A percentile compares a stretch with the other conserved stretches of the same genome.
Evolutionary conservation across 177 flowering plant species (phyloP).

Genomic region (Vitis hybrid): DNA sequence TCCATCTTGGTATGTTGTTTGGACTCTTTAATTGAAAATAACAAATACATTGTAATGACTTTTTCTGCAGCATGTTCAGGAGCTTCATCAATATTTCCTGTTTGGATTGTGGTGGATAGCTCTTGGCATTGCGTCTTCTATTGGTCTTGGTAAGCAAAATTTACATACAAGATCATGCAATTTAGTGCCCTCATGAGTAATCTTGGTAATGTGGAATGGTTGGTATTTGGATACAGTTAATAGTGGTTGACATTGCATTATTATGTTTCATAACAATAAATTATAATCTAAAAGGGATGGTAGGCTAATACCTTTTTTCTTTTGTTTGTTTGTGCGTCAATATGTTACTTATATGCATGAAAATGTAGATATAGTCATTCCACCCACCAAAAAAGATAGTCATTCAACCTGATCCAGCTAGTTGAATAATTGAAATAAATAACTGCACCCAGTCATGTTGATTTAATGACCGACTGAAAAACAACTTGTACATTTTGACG

Average conservation of each 20-base stretch:
- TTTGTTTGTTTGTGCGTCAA: too few species aligned
- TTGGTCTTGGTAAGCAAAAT: constrained; percentile 75
- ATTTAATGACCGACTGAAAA: too few species aligned
- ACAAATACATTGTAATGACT: not conserved
- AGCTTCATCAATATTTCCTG: constrained; percentile 52
- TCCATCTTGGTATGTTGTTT: not conserved
- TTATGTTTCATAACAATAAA: not conserved
- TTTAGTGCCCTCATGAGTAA: not conserved
- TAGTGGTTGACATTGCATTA: too few species aligned
- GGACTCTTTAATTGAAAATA: not conserved
- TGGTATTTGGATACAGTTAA: too few species aligned
- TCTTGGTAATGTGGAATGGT: too few species aligned
- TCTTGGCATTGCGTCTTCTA: constrained; percentile 96
- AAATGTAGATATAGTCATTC: not conserved
- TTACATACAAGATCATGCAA: not conserved
- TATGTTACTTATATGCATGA: too few species aligned
- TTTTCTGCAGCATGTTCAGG: constrained; percentile 77
- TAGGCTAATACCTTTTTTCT: not conserved
- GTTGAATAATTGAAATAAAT: not conserved
- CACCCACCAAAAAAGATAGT: not conserved
- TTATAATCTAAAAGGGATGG: not conserved
- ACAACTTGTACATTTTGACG: too few species aligned
- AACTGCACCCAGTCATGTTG: not conserved
- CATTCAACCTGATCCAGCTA: not conserved
- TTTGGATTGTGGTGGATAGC: constrained; percentile 90